Conservation (phyloP, 2,329 filamentous ascomycete genomes). For the Neoscytalidium dimidiatum region DNA sequence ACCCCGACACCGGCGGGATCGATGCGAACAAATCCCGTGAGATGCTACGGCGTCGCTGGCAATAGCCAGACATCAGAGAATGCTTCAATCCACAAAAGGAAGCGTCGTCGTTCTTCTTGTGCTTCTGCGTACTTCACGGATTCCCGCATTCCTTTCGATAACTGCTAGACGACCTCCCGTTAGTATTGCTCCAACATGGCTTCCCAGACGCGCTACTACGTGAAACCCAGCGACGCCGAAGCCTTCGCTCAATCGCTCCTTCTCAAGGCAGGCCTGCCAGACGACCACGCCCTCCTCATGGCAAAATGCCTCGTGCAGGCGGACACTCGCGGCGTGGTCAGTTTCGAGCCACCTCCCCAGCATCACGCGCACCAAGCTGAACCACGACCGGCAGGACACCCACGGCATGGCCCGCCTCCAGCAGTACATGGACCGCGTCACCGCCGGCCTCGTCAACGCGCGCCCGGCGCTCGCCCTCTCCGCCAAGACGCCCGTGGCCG, state of each 20-base stretch:
- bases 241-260: neutral
- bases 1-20: too few species aligned
- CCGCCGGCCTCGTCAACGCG: neutral
- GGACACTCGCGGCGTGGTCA: neutral
- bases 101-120: too few species aligned
- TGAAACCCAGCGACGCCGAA: neutral
- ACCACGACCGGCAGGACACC: neutral
- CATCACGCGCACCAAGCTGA: neutral
- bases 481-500: conserved; percentile 30
- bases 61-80: too few species aligned
- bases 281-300: neutral
- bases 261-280: neutral
- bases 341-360: neutral
- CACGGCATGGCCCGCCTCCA: neutral
- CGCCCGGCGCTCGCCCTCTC: conserved; percentile 8
- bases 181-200: neutral
- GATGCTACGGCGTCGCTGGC: too few species aligned
- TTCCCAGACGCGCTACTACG: neutral
- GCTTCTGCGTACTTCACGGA: neutral
- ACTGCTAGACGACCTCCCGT: neutral
- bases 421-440: conserved; percentile 10
- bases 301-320: neutral
- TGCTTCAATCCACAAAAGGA: too few species aligned
- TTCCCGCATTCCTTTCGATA: neutral
- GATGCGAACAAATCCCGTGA: too few species aligned